Base-by-base conservation (phyloP, 257 asterid genomes). In the Przewalskia tangutica region DNA sequence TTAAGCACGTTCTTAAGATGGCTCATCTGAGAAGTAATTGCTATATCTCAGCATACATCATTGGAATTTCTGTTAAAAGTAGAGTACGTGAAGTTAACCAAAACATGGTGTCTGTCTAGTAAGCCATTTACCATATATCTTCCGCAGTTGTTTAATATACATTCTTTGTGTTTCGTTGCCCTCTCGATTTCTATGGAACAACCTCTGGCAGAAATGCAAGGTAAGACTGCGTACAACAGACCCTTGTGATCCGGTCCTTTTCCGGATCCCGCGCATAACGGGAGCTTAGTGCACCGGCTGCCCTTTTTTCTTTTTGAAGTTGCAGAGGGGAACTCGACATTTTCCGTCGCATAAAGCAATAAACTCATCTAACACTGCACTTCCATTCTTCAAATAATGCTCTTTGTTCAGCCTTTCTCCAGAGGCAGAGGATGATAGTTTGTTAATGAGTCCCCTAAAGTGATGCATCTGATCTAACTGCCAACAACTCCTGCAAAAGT, bases 1-100 rank as follows among this genome's bases (percentile, higher is more conserved):
- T 81, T 81, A 4, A 81, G 64, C 8, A 65, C 51, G 10, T 58
- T 81, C 82, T 66, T 84, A 65, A 75, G 82, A 40, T 81, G 86
- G 18, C 84, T 75, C 80, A 75, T 75, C 65, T 81, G 84, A 5
- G 86, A 84, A n/a, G 80, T 81, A 54, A 77, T 55, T 4, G 59
- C 83, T 32, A 84, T 66, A 60, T 84, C 87, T 40, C 77, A 56
- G n/a, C 59, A 64, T 36, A 77, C 38, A 4, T 77, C 7, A 53
- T 17, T 13, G 32, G 32, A 27, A 13, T 14, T 53, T 53, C 6
- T 53, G 58, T 4, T 27, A 1, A 27, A 27, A 27, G 32, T 53
- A 53, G 18, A 53, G n/a, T 13, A 4, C 18, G 8, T 14, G 59
- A 53, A 53, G 4, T 1, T 14, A 53, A 53, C 18, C 18, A 53